These are phyloP conservation scores for Botrytis byssoidea DNA, from an alignment of 2,329 filamentous ascomycete species.

Conservation along the genomic window DNA sequence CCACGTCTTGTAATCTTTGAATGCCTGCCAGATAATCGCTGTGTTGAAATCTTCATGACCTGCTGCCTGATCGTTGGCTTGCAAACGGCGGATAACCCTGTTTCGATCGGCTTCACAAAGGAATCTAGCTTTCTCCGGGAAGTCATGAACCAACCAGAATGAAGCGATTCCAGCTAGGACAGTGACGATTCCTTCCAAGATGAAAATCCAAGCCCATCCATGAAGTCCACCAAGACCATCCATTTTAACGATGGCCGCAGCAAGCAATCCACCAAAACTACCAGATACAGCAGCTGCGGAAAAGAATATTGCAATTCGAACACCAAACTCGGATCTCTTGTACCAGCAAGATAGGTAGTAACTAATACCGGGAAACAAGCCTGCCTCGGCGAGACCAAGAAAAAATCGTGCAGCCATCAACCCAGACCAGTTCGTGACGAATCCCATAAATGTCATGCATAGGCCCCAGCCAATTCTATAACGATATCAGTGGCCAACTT, in stretches of 20 bases:
- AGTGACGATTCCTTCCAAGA: constrained; percentile 69
- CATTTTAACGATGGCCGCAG: constrained; percentile 70
- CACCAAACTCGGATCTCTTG: constrained; percentile 72
- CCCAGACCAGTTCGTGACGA: constrained; percentile 37
- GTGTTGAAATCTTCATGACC: constrained; percentile 73
- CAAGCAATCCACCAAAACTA: constrained; percentile 72
- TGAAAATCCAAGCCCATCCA: constrained; percentile 66
- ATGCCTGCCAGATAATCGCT: constrained; percentile 66
- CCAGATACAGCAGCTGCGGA: constrained; percentile 77
- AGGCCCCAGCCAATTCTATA: constrained; percentile 61
- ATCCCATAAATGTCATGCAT: constrained; percentile 57
- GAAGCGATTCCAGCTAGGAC: constrained; percentile 65
- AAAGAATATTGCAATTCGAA: constrained; percentile 81
- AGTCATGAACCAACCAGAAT: constrained; percentile 81
- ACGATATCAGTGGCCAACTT: constrained; percentile 1
- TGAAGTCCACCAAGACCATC: constrained; percentile 56
- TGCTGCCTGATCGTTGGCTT: constrained; percentile 70
- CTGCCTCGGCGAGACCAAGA: constrained; percentile 71
- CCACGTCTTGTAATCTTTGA: constrained; percentile 85
- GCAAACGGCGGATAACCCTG: constrained; percentile 69
- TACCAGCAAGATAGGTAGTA: constrained; percentile 88
- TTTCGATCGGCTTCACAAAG: constrained; percentile 67
- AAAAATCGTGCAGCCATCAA: constrained; percentile 49
- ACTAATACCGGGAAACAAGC: constrained; percentile 73
- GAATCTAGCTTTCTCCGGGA: constrained; percentile 74